These are phyloP conservation scores for Colletotrichum plurivorum DNA, from an alignment of 2,329 filamentous ascomycete genomes.

Conservation along the genomic window DNA sequence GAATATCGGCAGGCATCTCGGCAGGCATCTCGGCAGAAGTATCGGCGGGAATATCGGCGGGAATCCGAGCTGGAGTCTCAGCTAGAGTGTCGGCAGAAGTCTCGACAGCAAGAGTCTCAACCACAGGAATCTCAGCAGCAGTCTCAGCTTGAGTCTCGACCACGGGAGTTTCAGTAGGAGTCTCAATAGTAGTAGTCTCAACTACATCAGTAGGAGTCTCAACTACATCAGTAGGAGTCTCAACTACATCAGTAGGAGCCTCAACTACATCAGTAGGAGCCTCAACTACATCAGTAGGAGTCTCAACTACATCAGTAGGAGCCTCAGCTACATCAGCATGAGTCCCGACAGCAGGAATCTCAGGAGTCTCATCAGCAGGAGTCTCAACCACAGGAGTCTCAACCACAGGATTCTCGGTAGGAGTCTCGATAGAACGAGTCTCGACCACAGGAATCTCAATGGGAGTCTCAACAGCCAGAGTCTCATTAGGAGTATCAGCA, in stretches of 20 bases:
- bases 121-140: neutral
- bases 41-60: no score
- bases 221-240: neutral
- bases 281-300: neutral
- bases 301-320: neutral
- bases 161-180: neutral
- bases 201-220: neutral
- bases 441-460: neutral
- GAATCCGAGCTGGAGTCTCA: neutral
- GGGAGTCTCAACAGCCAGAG: neutral
- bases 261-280: neutral
- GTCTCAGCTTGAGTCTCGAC: neutral
- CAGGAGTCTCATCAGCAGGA: neutral
- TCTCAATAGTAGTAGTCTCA: constrained; percentile 12
- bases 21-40: no score
- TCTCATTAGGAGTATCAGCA: neutral
- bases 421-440: constrained; percentile 9
- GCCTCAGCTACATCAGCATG: neutral
- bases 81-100: neutral
- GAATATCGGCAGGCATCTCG: no score
- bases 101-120: neutral
- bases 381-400: neutral
- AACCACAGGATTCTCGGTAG: neutral
- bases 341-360: neutral
- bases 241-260: neutral